phyloP scores from a whole-genome alignment of 805 yeast genomes.

The Wickerhamomyces mucosus region DNA sequence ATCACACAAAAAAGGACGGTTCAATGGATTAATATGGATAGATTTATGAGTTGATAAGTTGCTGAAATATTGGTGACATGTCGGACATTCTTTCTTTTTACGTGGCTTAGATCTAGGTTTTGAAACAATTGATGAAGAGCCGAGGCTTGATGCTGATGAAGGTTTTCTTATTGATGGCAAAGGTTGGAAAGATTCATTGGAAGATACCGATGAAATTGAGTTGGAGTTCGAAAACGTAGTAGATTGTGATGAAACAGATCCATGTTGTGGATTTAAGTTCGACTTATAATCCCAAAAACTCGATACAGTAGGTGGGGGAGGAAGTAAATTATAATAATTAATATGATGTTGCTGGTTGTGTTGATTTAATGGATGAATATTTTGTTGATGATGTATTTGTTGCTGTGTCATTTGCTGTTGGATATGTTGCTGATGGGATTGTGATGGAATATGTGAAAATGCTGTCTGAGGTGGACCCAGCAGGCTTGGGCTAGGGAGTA shows the following conservation, averaged over 20 bases:
- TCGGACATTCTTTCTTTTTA: constrained; percentile 64
- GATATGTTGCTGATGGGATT: too few species aligned
- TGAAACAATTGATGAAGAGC: neutral
- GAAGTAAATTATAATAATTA: neutral
- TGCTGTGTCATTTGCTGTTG: neutral
- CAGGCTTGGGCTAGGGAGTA: too few species aligned
- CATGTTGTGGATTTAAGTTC: neutral
- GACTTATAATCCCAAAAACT: neutral
- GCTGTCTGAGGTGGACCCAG: too few species aligned
- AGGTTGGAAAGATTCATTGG: too few species aligned
- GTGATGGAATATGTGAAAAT: too few species aligned
- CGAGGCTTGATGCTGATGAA: constrained; percentile 1
- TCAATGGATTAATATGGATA: constrained; percentile 61
- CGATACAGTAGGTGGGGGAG: neutral
- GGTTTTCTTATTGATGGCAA: neutral
- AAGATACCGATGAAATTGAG: neutral
- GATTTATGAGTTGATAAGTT: constrained; percentile 80
- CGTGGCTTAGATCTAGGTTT: constrained; percentile 30
- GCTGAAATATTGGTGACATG: constrained; percentile 57
- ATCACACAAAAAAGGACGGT: constrained; percentile 70
- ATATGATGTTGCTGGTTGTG: neutral
- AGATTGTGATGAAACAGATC: neutral
- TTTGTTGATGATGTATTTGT: neutral
- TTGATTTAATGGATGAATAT: neutral
- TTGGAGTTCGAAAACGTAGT: neutral